Percentiles rank a stretch among this genome's conserved stretches.
These are phyloP conservation scores for Neurospora sp. DNA, from an alignment of 495 filamentous ascomycete genomes.

Conservation along the genomic window DNA sequence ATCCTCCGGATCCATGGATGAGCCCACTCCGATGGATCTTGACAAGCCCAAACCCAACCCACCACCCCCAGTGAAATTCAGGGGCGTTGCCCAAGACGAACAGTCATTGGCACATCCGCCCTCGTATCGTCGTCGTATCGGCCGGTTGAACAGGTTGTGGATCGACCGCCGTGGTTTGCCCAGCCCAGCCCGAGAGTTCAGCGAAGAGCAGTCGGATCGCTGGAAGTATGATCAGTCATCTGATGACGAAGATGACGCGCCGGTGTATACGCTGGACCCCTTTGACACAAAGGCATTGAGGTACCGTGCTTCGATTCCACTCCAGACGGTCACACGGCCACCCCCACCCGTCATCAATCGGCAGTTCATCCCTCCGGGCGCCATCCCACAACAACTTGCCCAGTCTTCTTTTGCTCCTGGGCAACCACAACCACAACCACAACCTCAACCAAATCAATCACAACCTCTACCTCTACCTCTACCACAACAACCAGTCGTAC, in stretches of 20 bases:
- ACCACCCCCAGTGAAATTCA: constrained; percentile 22
- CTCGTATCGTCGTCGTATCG: constrained; percentile 63
- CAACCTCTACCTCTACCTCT: not conserved
- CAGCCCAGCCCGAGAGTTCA: constrained; percentile 43
- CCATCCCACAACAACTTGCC: not conserved
- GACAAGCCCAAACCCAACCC: constrained; percentile 21
- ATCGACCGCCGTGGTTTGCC: constrained; percentile 62
- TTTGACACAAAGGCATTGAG: constrained; percentile 61
- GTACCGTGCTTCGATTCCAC: constrained; percentile 60
- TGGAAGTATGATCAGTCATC: constrained; percentile 72
- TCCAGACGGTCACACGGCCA: constrained; percentile 20
- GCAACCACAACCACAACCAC: constrained; percentile 11
- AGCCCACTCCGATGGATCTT: constrained; percentile 26
- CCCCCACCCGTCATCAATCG: not conserved
- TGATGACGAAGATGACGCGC: constrained; percentile 56
- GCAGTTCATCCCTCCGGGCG: not conserved
- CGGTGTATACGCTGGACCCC: constrained; percentile 57
- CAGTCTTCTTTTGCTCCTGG: not conserved
- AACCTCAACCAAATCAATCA: constrained; percentile 7
- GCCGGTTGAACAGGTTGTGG: constrained; percentile 68
- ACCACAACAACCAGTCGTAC: constrained; percentile 1
- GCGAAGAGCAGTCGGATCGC: constrained; percentile 51
- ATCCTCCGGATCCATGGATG: constrained; percentile 51
- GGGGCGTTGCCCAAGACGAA: constrained; percentile 22
- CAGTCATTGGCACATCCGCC: constrained; percentile 50